phyloP scores from a whole-genome alignment of 169 alveolate species.

The Plasmodium fragile region DNA sequence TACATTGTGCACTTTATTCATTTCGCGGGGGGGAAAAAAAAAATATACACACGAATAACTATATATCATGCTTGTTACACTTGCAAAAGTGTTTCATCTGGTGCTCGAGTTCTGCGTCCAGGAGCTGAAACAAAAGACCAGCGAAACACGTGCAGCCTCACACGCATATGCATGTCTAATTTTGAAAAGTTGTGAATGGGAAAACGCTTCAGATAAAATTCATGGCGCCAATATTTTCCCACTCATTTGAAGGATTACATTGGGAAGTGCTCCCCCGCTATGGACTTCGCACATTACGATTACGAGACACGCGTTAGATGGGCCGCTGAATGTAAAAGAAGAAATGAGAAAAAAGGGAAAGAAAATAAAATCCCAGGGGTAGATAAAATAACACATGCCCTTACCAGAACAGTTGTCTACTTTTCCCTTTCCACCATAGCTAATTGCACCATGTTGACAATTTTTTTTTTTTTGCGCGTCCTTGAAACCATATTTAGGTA shows the following conservation, averaged over 20 bases:
- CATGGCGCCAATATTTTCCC: not conserved
- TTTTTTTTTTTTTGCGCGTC: conserved; percentile 10
- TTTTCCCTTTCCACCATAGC: not conserved
- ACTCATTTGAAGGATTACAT: conserved; percentile 67
- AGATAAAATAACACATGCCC: not conserved
- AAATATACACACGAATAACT: not conserved
- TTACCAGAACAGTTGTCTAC: not conserved
- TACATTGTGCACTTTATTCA: not conserved
- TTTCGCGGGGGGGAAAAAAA: not conserved
- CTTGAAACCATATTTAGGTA: conserved; percentile 11
- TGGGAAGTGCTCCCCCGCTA: conserved; percentile 85
- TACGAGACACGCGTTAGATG: conserved; percentile 61
- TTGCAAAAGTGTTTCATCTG: not conserved
- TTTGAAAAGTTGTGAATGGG: not conserved
- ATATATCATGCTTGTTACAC: not conserved
- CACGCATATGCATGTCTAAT: not conserved
- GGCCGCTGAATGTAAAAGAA: conserved; percentile 77
- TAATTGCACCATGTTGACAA: not conserved
- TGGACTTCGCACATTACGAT: conserved; percentile 77
- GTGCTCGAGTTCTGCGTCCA: not conserved
- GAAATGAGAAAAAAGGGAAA: not conserved
- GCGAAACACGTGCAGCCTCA: not conserved
- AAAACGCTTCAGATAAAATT: not conserved
- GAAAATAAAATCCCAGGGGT: not conserved
- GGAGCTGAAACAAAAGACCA: not conserved